Evolutionary conservation across 768 basidiomycete genomes (phyloP), one percentile per base, ranked within the genome.

Genomic region (Lyophyllum atratum): DNA sequence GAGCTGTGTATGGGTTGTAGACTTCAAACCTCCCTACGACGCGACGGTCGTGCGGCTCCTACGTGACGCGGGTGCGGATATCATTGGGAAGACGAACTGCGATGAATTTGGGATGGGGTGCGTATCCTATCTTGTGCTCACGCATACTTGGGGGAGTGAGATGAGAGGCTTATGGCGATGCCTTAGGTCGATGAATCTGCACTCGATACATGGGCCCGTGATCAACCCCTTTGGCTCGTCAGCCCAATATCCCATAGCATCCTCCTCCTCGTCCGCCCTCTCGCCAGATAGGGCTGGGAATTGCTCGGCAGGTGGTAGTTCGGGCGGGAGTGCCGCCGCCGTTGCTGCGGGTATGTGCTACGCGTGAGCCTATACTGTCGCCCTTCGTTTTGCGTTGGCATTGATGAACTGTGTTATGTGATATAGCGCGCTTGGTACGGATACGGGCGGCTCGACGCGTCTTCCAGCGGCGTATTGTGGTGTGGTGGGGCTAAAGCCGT

Each of bases 81-180:
- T 98, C 11, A 66, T 90, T 1, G 96, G 94, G 1, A 97, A 97
- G 73, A 88, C 95, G 0, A 95, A 96, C 67, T 93, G 93, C 70
- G 96, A 99, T 68, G 95, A 98, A 72, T 98, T 98, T 72, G 96
- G 96, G 1, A 98, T 98, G 96, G 96, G 96, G 89, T 95, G 56
- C 19, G 85, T 72, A n/a, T 26, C 26, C 7, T 3, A 4, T 39
- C 29, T 9, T 3, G 29, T 53, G 21, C 40, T 25, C 17, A 17
- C n/a, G n/a, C n/a, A n/a, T n/a, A n/a, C n/a, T n/a, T n/a, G n/a
- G n/a, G n/a, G n/a, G n/a, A n/a, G n/a, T n/a, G n/a, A n/a, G n/a
- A 21, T 49, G 31, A 17, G 19, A 43, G n/a, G 29, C 10, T 33
- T 9, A 15, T 8, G 42, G 49, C 37, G 55, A 37, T 50, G 58